Percentiles rank a stretch among this genome's conserved stretches.
Evolutionary conservation across 139 green algal species (phyloP).

Genomic region (Marvania coccoides): DNA sequence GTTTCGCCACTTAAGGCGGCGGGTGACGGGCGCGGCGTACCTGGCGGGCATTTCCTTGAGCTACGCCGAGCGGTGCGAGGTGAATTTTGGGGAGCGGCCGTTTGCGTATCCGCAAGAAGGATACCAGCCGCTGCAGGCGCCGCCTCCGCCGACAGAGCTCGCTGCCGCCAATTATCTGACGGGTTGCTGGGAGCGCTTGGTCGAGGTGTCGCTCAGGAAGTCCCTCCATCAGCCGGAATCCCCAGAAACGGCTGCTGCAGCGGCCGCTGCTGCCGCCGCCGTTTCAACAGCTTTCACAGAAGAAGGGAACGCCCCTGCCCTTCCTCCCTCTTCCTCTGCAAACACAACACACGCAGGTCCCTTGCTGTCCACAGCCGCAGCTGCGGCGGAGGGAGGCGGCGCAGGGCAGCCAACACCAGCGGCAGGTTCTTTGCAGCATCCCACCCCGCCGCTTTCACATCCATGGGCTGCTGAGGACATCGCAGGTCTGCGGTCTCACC

Average conservation of each 20-base stretch:
- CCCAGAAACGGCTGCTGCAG: neutral
- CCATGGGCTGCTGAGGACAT: too few species aligned
- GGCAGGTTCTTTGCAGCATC: too few species aligned
- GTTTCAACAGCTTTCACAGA: too few species aligned
- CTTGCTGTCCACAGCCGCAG: too few species aligned
- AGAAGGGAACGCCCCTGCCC: too few species aligned
- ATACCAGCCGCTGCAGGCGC: conserved; percentile 59
- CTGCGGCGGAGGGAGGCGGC: neutral
- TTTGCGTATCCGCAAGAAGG: conserved; percentile 67
- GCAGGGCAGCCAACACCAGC: too few species aligned
- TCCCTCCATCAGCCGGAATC: neutral
- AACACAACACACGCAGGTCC: too few species aligned
- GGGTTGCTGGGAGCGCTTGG: conserved; percentile 48
- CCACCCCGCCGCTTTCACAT: too few species aligned
- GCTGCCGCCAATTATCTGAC: conserved; percentile 37
- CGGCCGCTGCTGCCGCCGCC: neutral
- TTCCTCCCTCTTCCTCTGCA: too few species aligned
- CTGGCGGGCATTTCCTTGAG: conserved; percentile 58
- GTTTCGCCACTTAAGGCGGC: conserved; percentile 48
- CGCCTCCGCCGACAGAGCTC: conserved; percentile 6
- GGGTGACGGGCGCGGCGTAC: conserved; percentile 9
- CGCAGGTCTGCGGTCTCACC: too few species aligned
- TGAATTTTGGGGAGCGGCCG: conserved; percentile 29
- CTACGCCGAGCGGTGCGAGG: conserved; percentile 31
- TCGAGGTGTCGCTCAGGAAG: conserved; percentile 5